Evolutionary conservation across 1,284 basidiomycete genomes (phyloP).

Genomic region (Ustilago cynodontis): DNA sequence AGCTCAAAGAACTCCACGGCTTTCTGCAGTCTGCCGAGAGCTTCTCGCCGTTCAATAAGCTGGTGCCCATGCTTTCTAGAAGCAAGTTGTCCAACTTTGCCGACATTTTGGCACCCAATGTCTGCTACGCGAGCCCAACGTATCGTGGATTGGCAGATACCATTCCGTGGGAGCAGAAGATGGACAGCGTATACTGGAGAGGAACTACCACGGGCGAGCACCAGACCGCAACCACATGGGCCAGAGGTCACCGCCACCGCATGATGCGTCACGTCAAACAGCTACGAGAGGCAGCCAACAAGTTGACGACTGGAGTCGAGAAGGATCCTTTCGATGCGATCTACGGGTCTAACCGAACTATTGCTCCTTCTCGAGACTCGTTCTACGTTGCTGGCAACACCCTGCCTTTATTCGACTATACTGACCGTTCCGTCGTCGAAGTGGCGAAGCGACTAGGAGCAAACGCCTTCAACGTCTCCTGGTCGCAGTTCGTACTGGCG

Average conservation of each 20-base stretch:
- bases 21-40: slow-evolving; percentile 29
- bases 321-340: slow-evolving; percentile 26
- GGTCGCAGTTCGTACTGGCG: slow-evolving; percentile 15
- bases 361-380: slow-evolving; percentile 28
- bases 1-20: slow-evolving; percentile 25
- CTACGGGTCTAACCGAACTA: slow-evolving; percentile 7
- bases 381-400: slow-evolving; percentile 37
- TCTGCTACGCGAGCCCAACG: slow-evolving; percentile 21
- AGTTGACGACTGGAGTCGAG: slow-evolving; percentile 23
- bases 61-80: slow-evolving; percentile 34
- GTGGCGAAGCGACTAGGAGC: slow-evolving; percentile 31
- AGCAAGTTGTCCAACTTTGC: slow-evolving; percentile 43
- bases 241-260: slow-evolving; percentile 38
- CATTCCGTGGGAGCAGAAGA: slow-evolving; percentile 25
- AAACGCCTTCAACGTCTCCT: slow-evolving; percentile 23
- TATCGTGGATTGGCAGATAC: slow-evolving; percentile 26
- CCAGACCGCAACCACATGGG: slow-evolving; percentile 27
- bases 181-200: slow-evolving; percentile 38
- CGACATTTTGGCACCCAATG: slow-evolving; percentile 40
- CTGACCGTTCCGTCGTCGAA: slow-evolving; percentile 5
- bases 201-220: slow-evolving; percentile 26
- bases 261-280: slow-evolving; percentile 43
- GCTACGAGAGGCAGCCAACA: slow-evolving; percentile 39
- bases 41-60: slow-evolving; percentile 33
- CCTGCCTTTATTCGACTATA: slow-evolving; percentile 37